Percentiles rank a stretch among this genome's conserved stretches.
These are phyloP conservation scores for Arthrobotrys pseudoclavata DNA, from an alignment of 2,329 filamentous ascomycete genomes.

Conservation along the genomic window DNA sequence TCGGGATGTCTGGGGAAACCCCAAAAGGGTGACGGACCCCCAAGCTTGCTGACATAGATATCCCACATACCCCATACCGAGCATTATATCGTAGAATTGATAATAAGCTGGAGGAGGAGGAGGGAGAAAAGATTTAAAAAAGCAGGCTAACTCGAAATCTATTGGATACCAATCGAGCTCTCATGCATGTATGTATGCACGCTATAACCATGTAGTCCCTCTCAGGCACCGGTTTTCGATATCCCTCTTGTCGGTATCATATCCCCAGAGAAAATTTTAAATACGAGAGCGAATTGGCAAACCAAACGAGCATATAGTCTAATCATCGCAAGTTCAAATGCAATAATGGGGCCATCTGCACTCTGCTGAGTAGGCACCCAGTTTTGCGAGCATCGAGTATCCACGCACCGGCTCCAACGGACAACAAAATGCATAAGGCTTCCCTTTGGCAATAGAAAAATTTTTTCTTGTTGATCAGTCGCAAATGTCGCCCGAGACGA, in stretches of 20 bases:
- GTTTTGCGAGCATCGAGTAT: conserved; percentile 19
- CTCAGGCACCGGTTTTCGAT: conserved; percentile 44
- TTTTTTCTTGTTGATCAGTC: conserved; percentile 6
- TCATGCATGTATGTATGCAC: conserved; percentile 3
- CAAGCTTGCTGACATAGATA: conserved; percentile 27
- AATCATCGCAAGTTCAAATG: conserved; percentile 11
- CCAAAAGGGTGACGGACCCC: not conserved
- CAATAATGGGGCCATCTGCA: conserved; percentile 47
- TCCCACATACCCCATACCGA: conserved; percentile 8
- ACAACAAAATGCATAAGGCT: conserved; percentile 7
- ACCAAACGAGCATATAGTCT: conserved; percentile 21
- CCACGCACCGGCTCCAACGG: conserved; percentile 4
- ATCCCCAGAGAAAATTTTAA: conserved; percentile 19
- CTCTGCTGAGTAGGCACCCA: conserved; percentile 31
- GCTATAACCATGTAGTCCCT: conserved; percentile 16
- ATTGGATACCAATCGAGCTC: conserved; percentile 7
- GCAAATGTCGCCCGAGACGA: conserved; percentile 32
- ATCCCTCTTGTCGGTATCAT: conserved; percentile 6
- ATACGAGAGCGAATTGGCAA: conserved; percentile 27
- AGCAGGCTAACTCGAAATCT: not conserved
- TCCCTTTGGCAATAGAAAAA: conserved; percentile 10
- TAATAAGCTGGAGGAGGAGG: conserved; percentile 12
- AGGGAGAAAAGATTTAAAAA: not conserved
- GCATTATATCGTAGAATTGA: not conserved
- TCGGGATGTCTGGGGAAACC: conserved; percentile 6